phyloP scores from a whole-genome alignment of 805 yeast species.

The Ogataea methanolica region DNA sequence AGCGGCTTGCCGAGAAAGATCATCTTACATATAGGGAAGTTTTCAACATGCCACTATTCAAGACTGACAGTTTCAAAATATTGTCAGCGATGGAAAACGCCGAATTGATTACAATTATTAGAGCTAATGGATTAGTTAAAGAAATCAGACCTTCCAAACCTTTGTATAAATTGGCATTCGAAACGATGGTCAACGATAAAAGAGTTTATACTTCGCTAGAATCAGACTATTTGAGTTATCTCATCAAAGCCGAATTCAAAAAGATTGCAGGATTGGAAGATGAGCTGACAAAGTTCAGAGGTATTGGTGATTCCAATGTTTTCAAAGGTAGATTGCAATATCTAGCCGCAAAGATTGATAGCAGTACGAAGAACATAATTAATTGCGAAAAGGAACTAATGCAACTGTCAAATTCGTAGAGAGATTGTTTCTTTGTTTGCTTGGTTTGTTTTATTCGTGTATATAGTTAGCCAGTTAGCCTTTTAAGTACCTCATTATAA shows the following conservation, averaged over 20 bases:
- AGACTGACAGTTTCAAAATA: conserved; percentile 48
- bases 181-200: conserved; percentile 53
- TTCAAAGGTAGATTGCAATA: conserved; percentile 62
- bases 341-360: conserved; percentile 60
- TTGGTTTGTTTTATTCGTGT: background rate
- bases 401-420: conserved; percentile 15
- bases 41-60: conserved; percentile 55
- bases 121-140: conserved; percentile 70
- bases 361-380: conserved; percentile 48
- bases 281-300: conserved; percentile 59
- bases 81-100: conserved; percentile 71
- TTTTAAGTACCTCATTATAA: too few relatives aligned
- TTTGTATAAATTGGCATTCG: conserved; percentile 74
- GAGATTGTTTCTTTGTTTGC: too few relatives aligned
- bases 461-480: background rate
- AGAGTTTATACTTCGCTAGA: conserved; percentile 59
- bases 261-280: conserved; percentile 64
- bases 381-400: conserved; percentile 39
- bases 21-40: conserved; percentile 47
- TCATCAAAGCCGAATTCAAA: conserved; percentile 54
- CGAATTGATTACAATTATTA: conserved; percentile 66
- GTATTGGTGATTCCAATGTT: conserved; percentile 45
- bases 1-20: conserved; percentile 49
- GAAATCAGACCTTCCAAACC: conserved; percentile 80
- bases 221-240: conserved; percentile 48